A percentile compares a stretch with the other conserved stretches of the same genome.
Conservation (phyloP, 2,329 filamentous ascomycete genomes). For the Calonectria crousiana region DNA sequence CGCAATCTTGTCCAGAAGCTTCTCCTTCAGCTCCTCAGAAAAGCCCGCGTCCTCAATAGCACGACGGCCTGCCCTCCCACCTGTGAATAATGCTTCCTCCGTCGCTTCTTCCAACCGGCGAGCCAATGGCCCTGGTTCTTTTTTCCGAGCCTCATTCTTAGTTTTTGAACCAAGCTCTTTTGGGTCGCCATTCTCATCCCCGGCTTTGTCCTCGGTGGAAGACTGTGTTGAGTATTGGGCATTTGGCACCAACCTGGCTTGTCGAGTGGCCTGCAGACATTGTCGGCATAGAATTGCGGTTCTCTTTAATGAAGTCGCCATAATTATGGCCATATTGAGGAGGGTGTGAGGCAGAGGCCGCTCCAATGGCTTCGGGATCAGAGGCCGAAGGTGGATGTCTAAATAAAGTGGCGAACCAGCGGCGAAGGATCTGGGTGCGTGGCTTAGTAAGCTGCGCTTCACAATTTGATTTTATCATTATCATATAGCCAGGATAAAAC, state of each 20-base stretch:
- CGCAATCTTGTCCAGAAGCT: conserved; percentile 68
- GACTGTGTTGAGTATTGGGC: conserved; percentile 36
- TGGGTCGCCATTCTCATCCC: neutral
- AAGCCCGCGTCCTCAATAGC: conserved; percentile 74
- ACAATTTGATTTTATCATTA: neutral
- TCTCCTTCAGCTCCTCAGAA: conserved; percentile 71
- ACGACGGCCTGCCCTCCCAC: conserved; percentile 69
- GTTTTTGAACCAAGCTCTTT: conserved; percentile 18
- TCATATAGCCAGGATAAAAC: neutral
- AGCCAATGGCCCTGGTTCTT: conserved; percentile 61
- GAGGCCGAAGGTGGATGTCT: neutral
- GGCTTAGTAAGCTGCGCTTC: neutral
- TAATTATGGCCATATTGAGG: neutral
- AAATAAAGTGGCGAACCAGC: neutral
- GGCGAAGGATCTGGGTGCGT: neutral
- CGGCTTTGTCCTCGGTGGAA: neutral
- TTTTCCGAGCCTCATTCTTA: conserved; percentile 3
- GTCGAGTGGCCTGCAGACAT: conserved; percentile 33
- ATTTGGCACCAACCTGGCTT: conserved; percentile 4
- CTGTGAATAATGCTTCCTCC: conserved; percentile 70
- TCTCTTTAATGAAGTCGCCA: conserved; percentile 18
- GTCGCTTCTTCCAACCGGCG: conserved; percentile 72
- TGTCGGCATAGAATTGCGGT: conserved; percentile 33
- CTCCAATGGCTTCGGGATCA: neutral
- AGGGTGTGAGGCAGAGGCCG: neutral